phyloP scores from a whole-genome alignment of 2,329 filamentous ascomycete species.

The Fusarium sp. region DNA sequence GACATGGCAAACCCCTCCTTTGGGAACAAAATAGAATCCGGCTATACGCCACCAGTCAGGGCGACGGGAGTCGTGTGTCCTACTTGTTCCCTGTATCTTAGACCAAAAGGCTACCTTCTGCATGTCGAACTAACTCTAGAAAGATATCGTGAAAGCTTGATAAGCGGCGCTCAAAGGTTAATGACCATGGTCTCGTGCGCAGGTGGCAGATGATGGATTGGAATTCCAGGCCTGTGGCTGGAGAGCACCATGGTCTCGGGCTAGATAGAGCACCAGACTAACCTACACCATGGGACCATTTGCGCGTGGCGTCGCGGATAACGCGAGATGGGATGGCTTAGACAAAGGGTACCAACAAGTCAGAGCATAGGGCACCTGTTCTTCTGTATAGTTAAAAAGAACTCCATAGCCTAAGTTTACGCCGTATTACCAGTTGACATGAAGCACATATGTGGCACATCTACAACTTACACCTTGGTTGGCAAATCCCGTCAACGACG shows the following conservation, averaged over 20 bases:
- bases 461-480: too few species aligned
- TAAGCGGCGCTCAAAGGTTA: conserved; percentile 5
- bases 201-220: neutral
- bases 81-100: neutral
- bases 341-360: neutral
- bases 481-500: neutral
- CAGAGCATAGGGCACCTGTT: neutral
- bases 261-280: neutral
- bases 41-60: neutral
- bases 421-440: neutral
- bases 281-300: neutral
- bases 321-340: neutral
- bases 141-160: neutral
- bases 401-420: neutral
- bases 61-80: neutral
- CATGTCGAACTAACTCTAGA: neutral
- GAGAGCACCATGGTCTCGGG: neutral
- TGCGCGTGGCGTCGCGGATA: conserved; percentile 1
- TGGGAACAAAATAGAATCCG: neutral
- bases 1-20: conserved; percentile 12
- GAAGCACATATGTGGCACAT: neutral
- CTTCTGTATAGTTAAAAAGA: neutral
- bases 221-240: conserved; percentile 18
- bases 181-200: neutral
- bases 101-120: neutral